Conservation (phyloP, 495 filamentous ascomycete genomes). For the Lichenothelia convexa region DNA sequence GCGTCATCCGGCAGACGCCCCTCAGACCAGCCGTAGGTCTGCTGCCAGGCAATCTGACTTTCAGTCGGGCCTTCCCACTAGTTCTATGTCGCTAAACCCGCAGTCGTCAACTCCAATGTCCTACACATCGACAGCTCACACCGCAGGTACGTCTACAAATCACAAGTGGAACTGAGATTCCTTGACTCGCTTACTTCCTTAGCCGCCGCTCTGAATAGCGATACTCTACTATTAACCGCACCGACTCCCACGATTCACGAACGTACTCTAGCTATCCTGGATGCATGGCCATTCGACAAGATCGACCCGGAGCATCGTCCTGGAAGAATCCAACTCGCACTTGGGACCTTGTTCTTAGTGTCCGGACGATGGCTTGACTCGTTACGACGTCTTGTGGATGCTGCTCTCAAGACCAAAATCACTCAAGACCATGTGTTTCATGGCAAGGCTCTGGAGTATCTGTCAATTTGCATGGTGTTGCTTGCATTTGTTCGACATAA, state of each 20-base stretch:
- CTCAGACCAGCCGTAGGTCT: too few species aligned
- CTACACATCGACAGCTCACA: not conserved
- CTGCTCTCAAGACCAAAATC: conserved; percentile 54
- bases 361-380: conserved; percentile 84
- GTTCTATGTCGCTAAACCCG: not conserved
- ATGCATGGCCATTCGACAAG: conserved; percentile 66
- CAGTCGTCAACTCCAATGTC: not conserved
- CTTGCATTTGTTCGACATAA: conserved; percentile 77
- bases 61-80: not conserved
- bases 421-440: conserved; percentile 91
- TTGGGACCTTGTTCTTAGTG: conserved; percentile 73
- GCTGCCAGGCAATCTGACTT: too few species aligned
- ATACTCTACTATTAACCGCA: conserved; percentile 7
- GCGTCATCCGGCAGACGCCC: conserved; percentile 63
- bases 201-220: conserved; percentile 5
- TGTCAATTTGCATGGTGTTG: conserved; percentile 64
- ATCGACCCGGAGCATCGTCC: conserved; percentile 55
- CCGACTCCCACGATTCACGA: conserved; percentile 16
- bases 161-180: not conserved
- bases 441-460: conserved; percentile 80
- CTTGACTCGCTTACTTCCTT: too few species aligned
- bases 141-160: not conserved
- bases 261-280: conserved; percentile 47
- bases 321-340: conserved; percentile 60
- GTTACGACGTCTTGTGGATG: conserved; percentile 66